Evolutionary conservation across 768 basidiomycete genomes (phyloP), one percentile per base, ranked within the genome.

Genomic region (Lactifluus echinatus): DNA sequence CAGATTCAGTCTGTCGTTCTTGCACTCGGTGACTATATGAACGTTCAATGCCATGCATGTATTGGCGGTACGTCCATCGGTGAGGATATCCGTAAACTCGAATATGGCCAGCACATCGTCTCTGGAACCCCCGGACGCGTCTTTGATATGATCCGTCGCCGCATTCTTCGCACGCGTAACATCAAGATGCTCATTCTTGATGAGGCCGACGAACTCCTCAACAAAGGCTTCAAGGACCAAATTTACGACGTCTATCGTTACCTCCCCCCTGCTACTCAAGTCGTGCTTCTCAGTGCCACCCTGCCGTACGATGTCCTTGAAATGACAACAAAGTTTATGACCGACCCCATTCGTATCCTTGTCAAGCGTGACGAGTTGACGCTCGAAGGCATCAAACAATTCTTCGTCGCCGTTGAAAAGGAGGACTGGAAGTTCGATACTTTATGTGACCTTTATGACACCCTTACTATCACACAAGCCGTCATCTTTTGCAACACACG

Each of bases 381-480:
- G 50, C 79, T 97, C 55, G 95, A 99, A 67, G 89, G 89, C 8
- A 93, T 94, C 75, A 93, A 93, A 66, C 92, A 95, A 70, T 94
- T 94, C 75, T 93, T 93, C 77, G 91, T 99, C 50, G 95, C 94
- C 45, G 95, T 99, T 55, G 95, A 97, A 74, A 96, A 97, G 75
- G 95, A 99, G 72, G 95, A 99, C 69, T 97, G 94, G 94, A 99
- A 99, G 70, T 94, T 96, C 68, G 94, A 97, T 73, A 97, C 94
- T 0, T 79, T 99, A 31, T 96, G 90, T 69, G 95, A 96, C 74
- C 75, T 99, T 47, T 98, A 96, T 73, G 95, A 98, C 72, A 97
- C 95, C 28, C 83, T 99, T 63, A 97, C 94, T 53, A 97, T 99
- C 71, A 97, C 94, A 7, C 95, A 97, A 79, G 95, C 94, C 47